Percentiles rank a stretch among this genome's conserved stretches.
Conservation (phyloP, 345 rosid species). For the Populus euphratica region DNA sequence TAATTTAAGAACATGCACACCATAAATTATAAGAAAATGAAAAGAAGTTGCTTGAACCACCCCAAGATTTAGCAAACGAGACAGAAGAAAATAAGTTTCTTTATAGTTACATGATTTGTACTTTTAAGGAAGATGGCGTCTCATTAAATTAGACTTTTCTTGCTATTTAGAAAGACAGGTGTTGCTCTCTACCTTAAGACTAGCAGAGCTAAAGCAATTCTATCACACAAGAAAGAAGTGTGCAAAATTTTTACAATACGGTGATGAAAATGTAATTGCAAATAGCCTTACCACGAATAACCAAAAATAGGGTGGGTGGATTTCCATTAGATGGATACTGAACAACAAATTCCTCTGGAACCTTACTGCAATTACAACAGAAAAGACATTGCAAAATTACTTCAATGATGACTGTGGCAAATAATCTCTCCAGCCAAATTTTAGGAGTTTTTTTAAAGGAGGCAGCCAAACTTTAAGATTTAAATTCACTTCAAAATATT, state of each 20-base stretch:
- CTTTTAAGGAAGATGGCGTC: background rate
- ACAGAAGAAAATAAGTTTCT: background rate
- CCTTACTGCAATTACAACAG: constrained; percentile 59
- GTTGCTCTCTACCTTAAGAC: background rate
- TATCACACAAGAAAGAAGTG: background rate
- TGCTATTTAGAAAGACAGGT: background rate
- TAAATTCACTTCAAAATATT: background rate
- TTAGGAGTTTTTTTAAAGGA: background rate
- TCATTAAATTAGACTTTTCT: background rate
- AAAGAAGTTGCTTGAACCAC: background rate
- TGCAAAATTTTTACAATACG: background rate
- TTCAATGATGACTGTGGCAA: background rate
- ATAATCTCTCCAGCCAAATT: background rate
- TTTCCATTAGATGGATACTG: constrained; percentile 86
- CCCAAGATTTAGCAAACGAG: background rate
- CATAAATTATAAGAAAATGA: background rate
- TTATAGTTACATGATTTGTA: background rate
- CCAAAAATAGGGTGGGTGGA: constrained; percentile 87
- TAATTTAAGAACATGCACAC: background rate
- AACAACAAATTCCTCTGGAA: constrained; percentile 69
- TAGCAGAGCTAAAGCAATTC: background rate
- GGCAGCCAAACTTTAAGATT: background rate
- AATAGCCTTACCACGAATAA: constrained; percentile 55
- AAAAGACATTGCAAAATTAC: constrained; percentile 7
- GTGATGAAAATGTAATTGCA: background rate